Percentiles rank a stretch among this genome's conserved stretches.
phyloP scores from a whole-genome alignment of 441 rosid species.

The Cnidoscolus chayamansa region DNA sequence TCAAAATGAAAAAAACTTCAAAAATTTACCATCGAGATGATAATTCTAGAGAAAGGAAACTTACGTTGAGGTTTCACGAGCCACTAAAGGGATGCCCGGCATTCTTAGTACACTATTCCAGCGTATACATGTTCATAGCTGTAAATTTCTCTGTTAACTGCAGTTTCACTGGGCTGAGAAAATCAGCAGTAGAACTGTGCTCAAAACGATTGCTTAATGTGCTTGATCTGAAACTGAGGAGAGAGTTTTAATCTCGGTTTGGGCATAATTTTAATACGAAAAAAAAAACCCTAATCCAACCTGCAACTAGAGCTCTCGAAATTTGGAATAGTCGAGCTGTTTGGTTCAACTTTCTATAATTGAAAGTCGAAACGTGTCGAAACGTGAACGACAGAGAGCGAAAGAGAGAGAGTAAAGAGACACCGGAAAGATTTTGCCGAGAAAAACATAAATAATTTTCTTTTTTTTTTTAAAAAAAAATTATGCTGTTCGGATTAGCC shows the following conservation, averaged over 20 bases:
- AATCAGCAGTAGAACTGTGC: not conserved
- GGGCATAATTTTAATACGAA: not conserved
- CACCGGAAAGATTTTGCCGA: not conserved
- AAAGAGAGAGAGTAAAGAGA: not conserved
- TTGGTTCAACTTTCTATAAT: not conserved
- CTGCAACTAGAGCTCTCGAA: constrained; percentile 2
- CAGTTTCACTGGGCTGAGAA: not conserved
- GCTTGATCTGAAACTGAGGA: not conserved
- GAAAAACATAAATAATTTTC: not conserved
- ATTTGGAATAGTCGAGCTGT: not conserved
- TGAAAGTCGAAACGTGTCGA: not conserved
- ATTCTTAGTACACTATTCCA: constrained; percentile 44
- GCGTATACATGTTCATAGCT: constrained; percentile 39
- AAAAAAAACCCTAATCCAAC: not conserved
- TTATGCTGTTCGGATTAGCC: not conserved
- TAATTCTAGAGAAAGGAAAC: constrained; percentile 10
- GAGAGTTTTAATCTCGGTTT: not conserved
- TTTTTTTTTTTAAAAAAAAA: not conserved
- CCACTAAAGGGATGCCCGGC: constrained; percentile 90
- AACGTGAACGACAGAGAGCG: not conserved
- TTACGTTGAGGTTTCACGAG: constrained; percentile 79
- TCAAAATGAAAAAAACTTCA: not conserved
- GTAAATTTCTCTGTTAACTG: not conserved
- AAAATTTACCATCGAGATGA: not conserved
- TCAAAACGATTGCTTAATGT: not conserved